These are phyloP conservation scores for Phytopythium cucurbitacearum DNA, from an alignment of 352 stramenopile genomes.

Conservation along the genomic window DNA sequence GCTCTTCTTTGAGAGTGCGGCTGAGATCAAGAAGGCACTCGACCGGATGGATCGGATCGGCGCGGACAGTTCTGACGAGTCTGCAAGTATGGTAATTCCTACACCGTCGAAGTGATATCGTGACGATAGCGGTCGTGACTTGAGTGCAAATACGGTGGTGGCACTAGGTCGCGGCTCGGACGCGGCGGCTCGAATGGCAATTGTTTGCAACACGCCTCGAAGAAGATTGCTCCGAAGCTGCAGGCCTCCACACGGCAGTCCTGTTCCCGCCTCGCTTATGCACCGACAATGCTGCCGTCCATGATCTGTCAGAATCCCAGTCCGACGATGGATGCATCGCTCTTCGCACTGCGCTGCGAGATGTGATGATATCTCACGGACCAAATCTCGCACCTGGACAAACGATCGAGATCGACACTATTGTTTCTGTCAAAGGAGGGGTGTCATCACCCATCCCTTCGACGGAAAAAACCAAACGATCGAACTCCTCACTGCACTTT, in stretches of 20 bases:
- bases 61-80: conserved; percentile 17
- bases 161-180: conserved; percentile 12
- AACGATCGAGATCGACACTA: conserved; percentile 12
- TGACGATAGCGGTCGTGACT: neutral
- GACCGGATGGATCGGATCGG: conserved; percentile 22
- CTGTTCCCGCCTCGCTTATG: neutral
- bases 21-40: conserved; percentile 36
- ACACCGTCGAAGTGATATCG: neutral
- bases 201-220: conserved; percentile 30
- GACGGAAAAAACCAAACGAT: conserved; percentile 6
- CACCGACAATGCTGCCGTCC: too few species aligned
- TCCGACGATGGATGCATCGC: neutral
- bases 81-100: conserved; percentile 41
- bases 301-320: too few species aligned
- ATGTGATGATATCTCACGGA: conserved; percentile 19
- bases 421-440: conserved; percentile 12
- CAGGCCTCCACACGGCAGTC: neutral
- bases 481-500: conserved; percentile 27
- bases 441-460: neutral
- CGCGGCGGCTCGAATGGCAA: conserved; percentile 22
- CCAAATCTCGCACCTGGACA: conserved; percentile 13
- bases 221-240: conserved; percentile 13
- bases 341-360: conserved; percentile 9
- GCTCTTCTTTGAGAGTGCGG: conserved; percentile 33
- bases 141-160: neutral